Evolutionary conservation across 208 protist species (phyloP), one percentile per base, ranked within the genome.

Genomic region (Leishmania aethiopica): DNA sequence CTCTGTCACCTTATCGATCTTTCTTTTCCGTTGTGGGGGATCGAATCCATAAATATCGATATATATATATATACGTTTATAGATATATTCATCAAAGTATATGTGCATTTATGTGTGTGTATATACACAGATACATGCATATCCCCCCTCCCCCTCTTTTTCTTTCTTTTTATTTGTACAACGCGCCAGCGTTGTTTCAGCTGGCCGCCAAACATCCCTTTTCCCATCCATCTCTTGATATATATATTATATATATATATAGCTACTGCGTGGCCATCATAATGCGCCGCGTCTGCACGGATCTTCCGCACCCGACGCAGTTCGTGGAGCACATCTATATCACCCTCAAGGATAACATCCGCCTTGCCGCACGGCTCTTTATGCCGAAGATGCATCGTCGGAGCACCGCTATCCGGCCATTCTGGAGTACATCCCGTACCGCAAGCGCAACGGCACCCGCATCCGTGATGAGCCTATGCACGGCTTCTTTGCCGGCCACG

Each of bases 381-480:
- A 83, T 94, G 78, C 91, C 91, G 19, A 83, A 80, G 80, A 87
- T 42, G 85, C 80, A 19, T 60, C 77, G 32, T 28, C 64, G 42
- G 66, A 49, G 57, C 72, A 80, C 37, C 78, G 77, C 51, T 91
- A 87, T 75, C 88, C 91, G 10, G 91, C 84, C 22, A 84, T 94
- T 71, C 82, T 94, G 8, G 88, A 92, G 83, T 94, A 92, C 86
- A 92, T 94, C 71, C 91, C 87, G 35, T 92, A 94, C 84, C 85
- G 89, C 57, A 94, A 92, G 79, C 85, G 91, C 74, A 89, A 92
- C 59, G 89, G 89, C 37, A 94, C 91, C 11, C 85, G 91, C 37
- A 66, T 67, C 51, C 87, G 91, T 19, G 91, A 92, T 88, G 89
- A 92, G 69, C 91, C 88, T 28, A 92, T 94, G 91, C 91, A 94